Percentiles rank a stretch among this genome's conserved stretches.
Conservation (phyloP, 2,329 filamentous ascomycete species). For the Septoria linicola region DNA sequence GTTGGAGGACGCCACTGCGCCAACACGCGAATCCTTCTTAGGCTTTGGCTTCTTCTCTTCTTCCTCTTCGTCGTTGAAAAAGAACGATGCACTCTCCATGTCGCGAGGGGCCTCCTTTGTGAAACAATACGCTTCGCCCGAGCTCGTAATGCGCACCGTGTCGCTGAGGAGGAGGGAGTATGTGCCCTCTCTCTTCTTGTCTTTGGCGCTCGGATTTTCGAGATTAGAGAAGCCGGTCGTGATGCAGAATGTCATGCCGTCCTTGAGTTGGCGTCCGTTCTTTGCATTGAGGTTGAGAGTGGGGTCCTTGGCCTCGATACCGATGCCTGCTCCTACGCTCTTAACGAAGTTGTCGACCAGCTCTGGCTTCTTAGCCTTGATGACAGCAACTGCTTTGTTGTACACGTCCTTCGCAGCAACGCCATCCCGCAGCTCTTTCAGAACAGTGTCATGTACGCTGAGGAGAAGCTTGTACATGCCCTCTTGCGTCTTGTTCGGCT, state of each 20-base stretch:
- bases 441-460: slow-evolving; percentile 79
- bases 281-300: slow-evolving; percentile 85
- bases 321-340: slow-evolving; percentile 87
- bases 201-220: slow-evolving; percentile 80
- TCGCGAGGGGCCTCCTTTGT: slow-evolving; percentile 90
- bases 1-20: slow-evolving; percentile 88
- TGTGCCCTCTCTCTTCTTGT: slow-evolving; percentile 75
- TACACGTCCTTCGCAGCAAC: slow-evolving; percentile 87
- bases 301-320: slow-evolving; percentile 83
- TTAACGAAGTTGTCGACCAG: slow-evolving; percentile 93
- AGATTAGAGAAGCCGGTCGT: slow-evolving; percentile 88
- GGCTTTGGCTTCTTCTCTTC: slow-evolving; percentile 82
- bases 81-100: slow-evolving; percentile 93
- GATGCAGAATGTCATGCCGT: slow-evolving; percentile 94
- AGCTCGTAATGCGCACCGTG: slow-evolving; percentile 76
- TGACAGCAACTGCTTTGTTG: slow-evolving; percentile 73
- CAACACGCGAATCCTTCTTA: slow-evolving; percentile 78
- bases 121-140: slow-evolving; percentile 79
- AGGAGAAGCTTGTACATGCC: slow-evolving; percentile 87
- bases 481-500: slow-evolving; percentile 95
- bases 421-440: slow-evolving; percentile 88
- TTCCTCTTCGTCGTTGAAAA: slow-evolving; percentile 95
- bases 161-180: slow-evolving; percentile 92
- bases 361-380: slow-evolving; percentile 90
- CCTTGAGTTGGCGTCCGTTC: slow-evolving; percentile 77